These are phyloP conservation scores for Dothidotthia symphoricarpi DNA, from an alignment of 2,329 filamentous ascomycete species.

Conservation along the genomic window DNA sequence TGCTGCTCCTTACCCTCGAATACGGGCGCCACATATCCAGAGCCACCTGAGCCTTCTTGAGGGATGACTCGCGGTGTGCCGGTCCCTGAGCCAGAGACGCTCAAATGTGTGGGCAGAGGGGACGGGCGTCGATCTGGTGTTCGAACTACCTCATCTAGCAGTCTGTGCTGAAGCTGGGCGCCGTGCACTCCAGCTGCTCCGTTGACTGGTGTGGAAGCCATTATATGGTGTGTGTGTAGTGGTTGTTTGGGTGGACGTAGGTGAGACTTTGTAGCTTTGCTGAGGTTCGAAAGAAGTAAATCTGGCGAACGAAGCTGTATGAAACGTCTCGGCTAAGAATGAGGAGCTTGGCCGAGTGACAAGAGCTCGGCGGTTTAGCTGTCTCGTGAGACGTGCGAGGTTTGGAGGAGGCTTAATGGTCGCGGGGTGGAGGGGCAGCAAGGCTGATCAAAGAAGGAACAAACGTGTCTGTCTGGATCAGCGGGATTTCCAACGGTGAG, in stretches of 20 bases:
- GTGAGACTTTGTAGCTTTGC: constrained; percentile 6
- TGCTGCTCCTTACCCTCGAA: constrained; percentile 92
- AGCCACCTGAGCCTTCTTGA: constrained; percentile 72
- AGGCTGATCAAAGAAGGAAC: constrained; percentile 5
- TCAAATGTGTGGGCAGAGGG: constrained; percentile 83
- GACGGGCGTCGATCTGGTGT: constrained; percentile 68
- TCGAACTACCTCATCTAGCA: constrained; percentile 55
- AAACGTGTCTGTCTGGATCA: constrained; percentile 8
- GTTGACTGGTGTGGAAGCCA: constrained; percentile 37
- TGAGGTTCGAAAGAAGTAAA: neutral
- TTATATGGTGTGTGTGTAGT: constrained; percentile 15
- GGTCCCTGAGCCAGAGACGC: constrained; percentile 59
- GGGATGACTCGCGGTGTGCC: constrained; percentile 69
- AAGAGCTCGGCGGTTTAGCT: constrained; percentile 9
- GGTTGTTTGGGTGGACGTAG: neutral
- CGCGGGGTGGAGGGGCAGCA: constrained; percentile 9
- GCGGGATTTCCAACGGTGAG: neutral
- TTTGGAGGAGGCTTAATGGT: neutral
- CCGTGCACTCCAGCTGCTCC: constrained; percentile 17
- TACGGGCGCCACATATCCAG: constrained; percentile 90
- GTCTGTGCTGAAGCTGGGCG: constrained; percentile 50
- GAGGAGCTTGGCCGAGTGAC: constrained; percentile 9
- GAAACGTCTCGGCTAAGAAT: constrained; percentile 12
- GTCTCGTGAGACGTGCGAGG: constrained; percentile 7
- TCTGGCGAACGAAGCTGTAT: constrained; percentile 7